phyloP scores from a whole-genome alignment of 129 eudicot genomes.

The Centrapalus pauciflorus region DNA sequence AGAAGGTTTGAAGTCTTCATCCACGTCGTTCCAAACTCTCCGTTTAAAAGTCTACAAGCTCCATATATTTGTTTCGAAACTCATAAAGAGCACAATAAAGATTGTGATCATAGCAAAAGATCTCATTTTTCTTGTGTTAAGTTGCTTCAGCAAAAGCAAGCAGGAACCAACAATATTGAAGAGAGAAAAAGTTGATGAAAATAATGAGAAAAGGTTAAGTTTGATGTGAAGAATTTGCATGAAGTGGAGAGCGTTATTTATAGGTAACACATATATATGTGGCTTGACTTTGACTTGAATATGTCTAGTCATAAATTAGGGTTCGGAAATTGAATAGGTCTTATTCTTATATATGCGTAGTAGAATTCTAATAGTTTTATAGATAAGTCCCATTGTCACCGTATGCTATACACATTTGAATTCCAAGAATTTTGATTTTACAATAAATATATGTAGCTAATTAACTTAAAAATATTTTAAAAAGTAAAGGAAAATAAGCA shows the following conservation, averaged over 20 bases:
- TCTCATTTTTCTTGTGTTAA: conserved; percentile 3
- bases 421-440: too few relatives aligned
- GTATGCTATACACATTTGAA: too few relatives aligned
- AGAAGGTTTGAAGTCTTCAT: conserved; percentile 10
- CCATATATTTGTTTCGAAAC: conserved; percentile 14
- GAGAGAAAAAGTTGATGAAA: neutral
- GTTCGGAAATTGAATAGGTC: conserved; percentile 16
- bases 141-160: neutral
- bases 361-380: neutral
- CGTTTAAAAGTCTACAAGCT: conserved; percentile 24
- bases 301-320: neutral
- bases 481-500: too few relatives aligned
- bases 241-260: too few relatives aligned
- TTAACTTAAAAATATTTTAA: too few relatives aligned
- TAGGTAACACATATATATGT: conserved; percentile 16
- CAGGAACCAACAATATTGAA: neutral
- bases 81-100: neutral
- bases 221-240: too few relatives aligned
- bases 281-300: conserved; percentile 15
- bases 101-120: neutral
- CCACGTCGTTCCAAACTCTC: conserved; percentile 16
- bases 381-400: neutral
- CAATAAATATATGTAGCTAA: too few relatives aligned
- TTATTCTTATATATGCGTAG: neutral
- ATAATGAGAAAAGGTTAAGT: neutral